phyloP scores from a whole-genome alignment of 441 rosid genomes.

The Rhodomyrtus psidioides region DNA sequence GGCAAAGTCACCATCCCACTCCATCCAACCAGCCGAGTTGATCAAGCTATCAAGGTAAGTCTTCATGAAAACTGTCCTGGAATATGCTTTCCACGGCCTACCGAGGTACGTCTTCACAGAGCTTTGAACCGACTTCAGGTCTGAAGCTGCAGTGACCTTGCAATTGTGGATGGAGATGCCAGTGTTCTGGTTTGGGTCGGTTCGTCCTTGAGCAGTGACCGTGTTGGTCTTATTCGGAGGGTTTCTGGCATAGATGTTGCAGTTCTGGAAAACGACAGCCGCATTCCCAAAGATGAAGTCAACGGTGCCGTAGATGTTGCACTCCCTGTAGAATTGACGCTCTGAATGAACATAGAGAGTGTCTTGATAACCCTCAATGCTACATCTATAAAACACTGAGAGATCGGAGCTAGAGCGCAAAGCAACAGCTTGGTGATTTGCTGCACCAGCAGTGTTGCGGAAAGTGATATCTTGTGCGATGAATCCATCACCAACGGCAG shows the following conservation, averaged over 20 bases:
- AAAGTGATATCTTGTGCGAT: constrained; percentile 5
- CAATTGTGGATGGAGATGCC: constrained; percentile 1
- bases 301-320: neutral
- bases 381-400: neutral
- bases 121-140: neutral
- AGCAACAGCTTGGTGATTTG: neutral
- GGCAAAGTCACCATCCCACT: neutral
- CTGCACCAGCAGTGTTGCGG: neutral
- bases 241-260: constrained; percentile 3
- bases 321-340: neutral
- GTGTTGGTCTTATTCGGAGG: constrained; percentile 1
- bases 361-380: neutral
- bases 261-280: neutral
- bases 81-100: neutral
- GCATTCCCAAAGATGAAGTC: constrained; percentile 5
- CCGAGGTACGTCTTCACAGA: constrained; percentile 3
- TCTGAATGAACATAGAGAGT: neutral
- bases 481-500: neutral
- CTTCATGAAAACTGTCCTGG: neutral
- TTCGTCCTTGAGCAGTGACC: neutral
- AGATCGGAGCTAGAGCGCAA: neutral
- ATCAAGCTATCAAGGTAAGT: neutral
- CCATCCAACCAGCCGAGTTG: neutral
- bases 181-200: neutral
- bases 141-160: neutral